Percentiles rank a stretch among this genome's conserved stretches.
phyloP scores from a whole-genome alignment of 1,284 basidiomycete genomes.

The Pulveroboletus sp. region DNA sequence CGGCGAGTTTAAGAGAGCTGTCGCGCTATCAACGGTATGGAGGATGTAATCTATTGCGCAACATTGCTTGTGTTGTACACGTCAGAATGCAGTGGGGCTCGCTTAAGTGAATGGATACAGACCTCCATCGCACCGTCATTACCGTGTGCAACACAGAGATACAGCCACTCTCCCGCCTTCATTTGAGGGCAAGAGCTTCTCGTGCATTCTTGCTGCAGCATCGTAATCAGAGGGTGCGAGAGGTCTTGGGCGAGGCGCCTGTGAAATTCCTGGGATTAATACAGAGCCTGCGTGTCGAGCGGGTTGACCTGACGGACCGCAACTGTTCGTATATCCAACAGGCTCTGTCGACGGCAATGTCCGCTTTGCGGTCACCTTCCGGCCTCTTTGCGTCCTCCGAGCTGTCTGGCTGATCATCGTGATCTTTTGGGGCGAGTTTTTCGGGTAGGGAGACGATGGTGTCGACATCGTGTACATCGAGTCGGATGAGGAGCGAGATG shows the following conservation, averaged over 20 bases:
- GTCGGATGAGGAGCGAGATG: slow-evolving; percentile 81
- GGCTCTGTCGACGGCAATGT: slow-evolving; percentile 66
- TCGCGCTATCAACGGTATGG: slow-evolving; percentile 92
- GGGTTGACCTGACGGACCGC: slow-evolving; percentile 47
- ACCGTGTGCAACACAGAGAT: slow-evolving; percentile 91
- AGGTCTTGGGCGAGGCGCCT: slow-evolving; percentile 93
- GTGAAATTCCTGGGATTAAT: slow-evolving; percentile 2
- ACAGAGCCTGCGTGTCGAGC: not conserved
- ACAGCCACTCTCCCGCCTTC: slow-evolving; percentile 97
- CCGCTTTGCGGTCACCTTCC: slow-evolving; percentile 43
- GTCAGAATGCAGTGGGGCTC: slow-evolving; percentile 8
- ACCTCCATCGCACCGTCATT: slow-evolving; percentile 77
- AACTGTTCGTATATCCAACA: slow-evolving; percentile 97
- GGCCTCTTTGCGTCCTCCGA: slow-evolving; percentile 37
- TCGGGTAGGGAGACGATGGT: slow-evolving; percentile 77
- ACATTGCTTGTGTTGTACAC: slow-evolving; percentile 60
- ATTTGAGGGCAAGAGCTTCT: slow-evolving; percentile 87
- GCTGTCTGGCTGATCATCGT: slow-evolving; percentile 39
- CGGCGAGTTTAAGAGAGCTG: slow-evolving; percentile 88
- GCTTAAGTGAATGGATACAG: slow-evolving; percentile 15
- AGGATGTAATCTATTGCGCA: slow-evolving; percentile 97
- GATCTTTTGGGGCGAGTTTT: slow-evolving; percentile 28
- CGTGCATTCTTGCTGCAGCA: slow-evolving; percentile 83
- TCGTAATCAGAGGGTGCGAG: slow-evolving; percentile 84
- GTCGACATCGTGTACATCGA: slow-evolving; percentile 86